Conservation (phyloP, 306 rosid species). For the Cucumis hystrix region DNA sequence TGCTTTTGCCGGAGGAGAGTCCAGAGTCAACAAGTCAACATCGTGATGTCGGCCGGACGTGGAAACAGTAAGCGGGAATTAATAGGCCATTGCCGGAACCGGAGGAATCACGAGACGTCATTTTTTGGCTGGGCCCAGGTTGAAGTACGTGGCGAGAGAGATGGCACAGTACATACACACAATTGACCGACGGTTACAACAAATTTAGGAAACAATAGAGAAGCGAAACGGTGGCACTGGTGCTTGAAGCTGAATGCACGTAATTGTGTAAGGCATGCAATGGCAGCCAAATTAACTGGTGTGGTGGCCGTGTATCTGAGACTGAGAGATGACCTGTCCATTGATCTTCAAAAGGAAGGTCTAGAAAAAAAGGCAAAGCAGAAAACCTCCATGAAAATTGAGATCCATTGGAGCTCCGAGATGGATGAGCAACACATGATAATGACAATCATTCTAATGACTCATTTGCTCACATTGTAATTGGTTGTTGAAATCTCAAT, state of each 20-base stretch:
- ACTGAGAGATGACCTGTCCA: neutral
- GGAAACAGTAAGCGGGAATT: constrained; percentile 9
- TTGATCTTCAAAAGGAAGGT: neutral
- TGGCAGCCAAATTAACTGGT: neutral
- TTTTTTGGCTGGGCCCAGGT: neutral
- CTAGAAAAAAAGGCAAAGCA: neutral
- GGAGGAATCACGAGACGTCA: constrained; percentile 45
- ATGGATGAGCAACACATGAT: neutral
- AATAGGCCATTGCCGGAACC: constrained; percentile 36
- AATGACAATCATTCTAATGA: too few relatives aligned
- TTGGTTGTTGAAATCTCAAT: too few relatives aligned
- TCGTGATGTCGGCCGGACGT: constrained; percentile 5
- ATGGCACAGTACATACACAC: constrained; percentile 13
- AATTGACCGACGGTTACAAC: neutral
- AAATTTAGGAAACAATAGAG: neutral
- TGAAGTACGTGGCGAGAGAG: constrained; percentile 10
- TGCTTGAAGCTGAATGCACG: neutral
- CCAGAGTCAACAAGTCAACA: constrained; percentile 26
- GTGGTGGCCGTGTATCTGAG: neutral
- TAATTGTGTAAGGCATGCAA: neutral
- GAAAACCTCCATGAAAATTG: neutral
- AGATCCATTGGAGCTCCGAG: neutral
- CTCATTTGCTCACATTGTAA: too few relatives aligned
- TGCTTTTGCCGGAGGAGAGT: neutral
- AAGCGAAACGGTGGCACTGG: neutral